Conservation (phyloP, 2,329 filamentous ascomycete species). For the Cytospora chrysosperma region DNA sequence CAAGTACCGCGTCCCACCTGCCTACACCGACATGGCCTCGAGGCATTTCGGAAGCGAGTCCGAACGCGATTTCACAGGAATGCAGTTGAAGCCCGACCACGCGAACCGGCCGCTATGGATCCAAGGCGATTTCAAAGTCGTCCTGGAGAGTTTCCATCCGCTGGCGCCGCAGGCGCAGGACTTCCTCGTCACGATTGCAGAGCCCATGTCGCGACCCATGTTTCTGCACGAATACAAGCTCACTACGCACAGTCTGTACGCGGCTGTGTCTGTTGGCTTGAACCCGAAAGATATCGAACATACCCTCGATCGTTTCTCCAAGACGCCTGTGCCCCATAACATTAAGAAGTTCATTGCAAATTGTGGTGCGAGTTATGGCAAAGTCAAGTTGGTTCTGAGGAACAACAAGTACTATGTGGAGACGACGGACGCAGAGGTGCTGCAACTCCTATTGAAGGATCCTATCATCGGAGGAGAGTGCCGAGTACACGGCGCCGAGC, state of each 20-base stretch:
- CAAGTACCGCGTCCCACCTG: conserved; percentile 20
- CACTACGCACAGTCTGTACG: conserved; percentile 87
- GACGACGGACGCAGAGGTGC: conserved; percentile 78
- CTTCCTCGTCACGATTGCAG: conserved; percentile 89
- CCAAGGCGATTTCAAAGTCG: conserved; percentile 67
- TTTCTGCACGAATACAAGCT: conserved; percentile 91
- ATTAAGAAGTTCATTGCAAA: conserved; percentile 76
- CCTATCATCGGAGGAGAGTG: conserved; percentile 71
- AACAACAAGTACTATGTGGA: conserved; percentile 91
- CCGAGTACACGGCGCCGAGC: conserved; percentile 68
- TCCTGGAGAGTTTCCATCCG: conserved; percentile 87
- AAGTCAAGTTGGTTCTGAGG: conserved; percentile 88
- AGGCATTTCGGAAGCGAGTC: conserved; percentile 33
- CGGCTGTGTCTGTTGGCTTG: conserved; percentile 85
- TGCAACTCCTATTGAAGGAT: conserved; percentile 80
- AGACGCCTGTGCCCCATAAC: conserved; percentile 75
- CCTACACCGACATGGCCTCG: conserved; percentile 32
- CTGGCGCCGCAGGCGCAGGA: conserved; percentile 83
- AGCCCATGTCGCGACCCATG: conserved; percentile 81
- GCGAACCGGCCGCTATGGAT: conserved; percentile 91
- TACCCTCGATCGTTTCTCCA: conserved; percentile 81
- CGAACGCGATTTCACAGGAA: conserved; percentile 78
- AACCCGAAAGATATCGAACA: conserved; percentile 84
- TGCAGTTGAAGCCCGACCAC: conserved; percentile 84
- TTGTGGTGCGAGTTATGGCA: conserved; percentile 86